phyloP scores from a whole-genome alignment of 2,329 filamentous ascomycete genomes.

The Epichloe hybrida region DNA sequence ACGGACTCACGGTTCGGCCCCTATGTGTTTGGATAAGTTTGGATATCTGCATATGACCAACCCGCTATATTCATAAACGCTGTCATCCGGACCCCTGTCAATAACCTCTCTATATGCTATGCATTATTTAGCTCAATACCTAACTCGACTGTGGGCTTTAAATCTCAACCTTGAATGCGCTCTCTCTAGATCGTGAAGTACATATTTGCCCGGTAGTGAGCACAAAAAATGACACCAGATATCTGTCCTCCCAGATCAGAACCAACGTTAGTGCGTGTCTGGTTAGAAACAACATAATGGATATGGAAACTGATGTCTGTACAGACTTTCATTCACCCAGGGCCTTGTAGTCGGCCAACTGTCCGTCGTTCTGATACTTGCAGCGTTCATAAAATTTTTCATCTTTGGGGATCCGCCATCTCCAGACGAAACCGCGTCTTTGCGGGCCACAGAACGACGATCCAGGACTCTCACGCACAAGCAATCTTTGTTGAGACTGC shows the following conservation, averaged over 20 bases:
- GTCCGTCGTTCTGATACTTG: conserved; percentile 79
- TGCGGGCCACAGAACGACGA: conserved; percentile 61
- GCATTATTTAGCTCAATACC: neutral
- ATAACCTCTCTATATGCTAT: neutral
- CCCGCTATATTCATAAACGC: conserved; percentile 1
- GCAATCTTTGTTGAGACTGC: conserved; percentile 54
- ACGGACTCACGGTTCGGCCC: neutral
- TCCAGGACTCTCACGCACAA: conserved; percentile 64
- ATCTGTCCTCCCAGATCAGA: conserved; percentile 29
- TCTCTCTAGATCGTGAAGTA: neutral
- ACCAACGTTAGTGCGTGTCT: conserved; percentile 29
- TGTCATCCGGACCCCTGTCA: neutral
- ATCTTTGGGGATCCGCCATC: conserved; percentile 92
- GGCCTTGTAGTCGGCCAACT: conserved; percentile 88
- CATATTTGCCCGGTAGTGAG: neutral
- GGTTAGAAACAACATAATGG: neutral
- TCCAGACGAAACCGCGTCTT: conserved; percentile 63
- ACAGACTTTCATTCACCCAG: conserved; percentile 72
- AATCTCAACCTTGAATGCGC: neutral
- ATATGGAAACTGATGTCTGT: neutral
- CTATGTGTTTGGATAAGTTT: neutral
- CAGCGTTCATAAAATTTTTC: conserved; percentile 98
- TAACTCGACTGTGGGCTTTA: neutral
- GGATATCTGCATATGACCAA: neutral
- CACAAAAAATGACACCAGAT: conserved; percentile 24